Evolutionary conservation across 495 filamentous ascomycete genomes (phyloP).

Genomic region (Aspergillus sparsus): DNA sequence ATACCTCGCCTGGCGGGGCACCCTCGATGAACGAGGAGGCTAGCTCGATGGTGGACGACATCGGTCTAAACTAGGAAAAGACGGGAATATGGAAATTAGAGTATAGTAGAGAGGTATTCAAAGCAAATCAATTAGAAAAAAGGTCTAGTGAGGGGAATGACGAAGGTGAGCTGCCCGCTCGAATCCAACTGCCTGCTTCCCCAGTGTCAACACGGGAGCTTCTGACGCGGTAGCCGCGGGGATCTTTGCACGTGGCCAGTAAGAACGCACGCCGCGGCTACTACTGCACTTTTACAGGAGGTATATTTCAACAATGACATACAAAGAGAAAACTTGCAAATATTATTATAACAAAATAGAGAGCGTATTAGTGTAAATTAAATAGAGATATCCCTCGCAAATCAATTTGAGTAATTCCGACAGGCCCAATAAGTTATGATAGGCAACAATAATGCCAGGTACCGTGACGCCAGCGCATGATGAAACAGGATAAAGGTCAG

Average conservation of each 20-base stretch:
- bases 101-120: not conserved
- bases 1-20: conserved; percentile 95
- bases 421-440: too few species aligned
- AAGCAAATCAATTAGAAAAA: not conserved
- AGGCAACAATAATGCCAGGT: too few species aligned
- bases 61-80: conserved; percentile 11
- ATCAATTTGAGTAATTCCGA: too few species aligned
- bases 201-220: conserved; percentile 28
- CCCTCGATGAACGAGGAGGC: conserved; percentile 89
- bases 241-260: conserved; percentile 15
- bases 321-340: too few species aligned
- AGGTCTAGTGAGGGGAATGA: not conserved
- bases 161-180: not conserved
- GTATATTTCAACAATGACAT: not conserved
- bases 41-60: conserved; percentile 57
- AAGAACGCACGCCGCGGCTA: not conserved
- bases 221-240: conserved; percentile 29
- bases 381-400: too few species aligned
- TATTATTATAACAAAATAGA: too few species aligned
- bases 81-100: not conserved
- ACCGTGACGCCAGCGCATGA: too few species aligned
- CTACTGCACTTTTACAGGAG: too few species aligned
- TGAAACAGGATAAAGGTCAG: too few species aligned
- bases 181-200: conserved; percentile 14
- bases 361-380: too few species aligned